phyloP scores from a whole-genome alignment of 192 early-diverging fungal species.

The Oehlia diaphana region DNA sequence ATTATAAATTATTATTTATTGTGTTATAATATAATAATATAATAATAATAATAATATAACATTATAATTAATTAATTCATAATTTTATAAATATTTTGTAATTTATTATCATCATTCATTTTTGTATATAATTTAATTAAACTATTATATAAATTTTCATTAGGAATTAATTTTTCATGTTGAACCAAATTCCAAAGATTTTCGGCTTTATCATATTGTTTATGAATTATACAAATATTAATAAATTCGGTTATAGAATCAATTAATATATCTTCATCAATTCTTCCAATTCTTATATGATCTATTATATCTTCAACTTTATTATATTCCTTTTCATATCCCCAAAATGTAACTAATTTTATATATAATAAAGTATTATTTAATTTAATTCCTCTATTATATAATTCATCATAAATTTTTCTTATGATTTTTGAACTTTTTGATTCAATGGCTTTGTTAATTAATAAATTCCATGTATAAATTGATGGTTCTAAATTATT shows the following conservation, averaged over 20 bases:
- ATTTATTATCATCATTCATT: not conserved
- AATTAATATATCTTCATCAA: not conserved
- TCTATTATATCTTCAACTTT: not conserved
- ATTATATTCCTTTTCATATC: not conserved
- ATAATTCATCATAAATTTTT: not conserved
- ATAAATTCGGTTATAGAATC: not conserved
- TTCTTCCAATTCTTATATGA: not conserved
- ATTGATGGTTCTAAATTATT: not conserved
- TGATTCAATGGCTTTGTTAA: not conserved
- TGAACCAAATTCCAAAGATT: not conserved
- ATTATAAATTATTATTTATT: too few relatives aligned
- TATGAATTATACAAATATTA: not conserved
- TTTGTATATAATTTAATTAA: not conserved
- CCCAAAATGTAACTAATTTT: not conserved
- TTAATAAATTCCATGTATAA: slow-evolving; percentile 7
- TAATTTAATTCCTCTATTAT: not conserved
- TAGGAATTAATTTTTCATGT: not conserved
- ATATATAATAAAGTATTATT: not conserved
- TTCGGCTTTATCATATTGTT: not conserved
- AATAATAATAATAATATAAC: too few relatives aligned
- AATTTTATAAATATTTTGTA: not conserved
- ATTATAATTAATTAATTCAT: not conserved
- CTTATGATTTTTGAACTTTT: not conserved
- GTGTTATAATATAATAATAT: too few relatives aligned
- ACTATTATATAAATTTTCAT: not conserved